Evolutionary conservation across 2,329 filamentous ascomycete genomes (phyloP).

Genomic region (Beauveria brongniartii): DNA sequence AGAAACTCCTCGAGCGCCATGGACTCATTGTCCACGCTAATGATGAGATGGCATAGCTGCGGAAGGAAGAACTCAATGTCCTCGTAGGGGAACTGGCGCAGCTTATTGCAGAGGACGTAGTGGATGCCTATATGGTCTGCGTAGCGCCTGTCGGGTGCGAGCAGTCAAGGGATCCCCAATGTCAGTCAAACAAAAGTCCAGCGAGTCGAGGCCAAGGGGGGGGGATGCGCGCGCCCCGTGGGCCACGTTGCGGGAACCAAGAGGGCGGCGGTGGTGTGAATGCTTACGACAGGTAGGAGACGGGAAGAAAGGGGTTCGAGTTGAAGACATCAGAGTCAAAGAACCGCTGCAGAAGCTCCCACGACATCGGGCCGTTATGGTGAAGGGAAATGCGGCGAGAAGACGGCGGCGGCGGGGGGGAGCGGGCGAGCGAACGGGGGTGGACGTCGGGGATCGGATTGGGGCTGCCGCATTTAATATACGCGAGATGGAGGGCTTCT

Average conservation of each 20-base stretch:
- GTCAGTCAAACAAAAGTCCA: not conserved
- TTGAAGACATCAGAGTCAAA: slow-evolving; percentile 93
- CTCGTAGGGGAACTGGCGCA: slow-evolving; percentile 82
- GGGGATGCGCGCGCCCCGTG: not conserved
- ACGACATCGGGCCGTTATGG: slow-evolving; percentile 52
- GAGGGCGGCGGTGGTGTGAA: not conserved
- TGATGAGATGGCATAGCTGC: slow-evolving; percentile 78
- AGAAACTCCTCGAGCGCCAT: slow-evolving; percentile 87
- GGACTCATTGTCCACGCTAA: slow-evolving; percentile 83
- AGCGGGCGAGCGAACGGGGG: not conserved
- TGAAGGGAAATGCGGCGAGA: slow-evolving; percentile 1
- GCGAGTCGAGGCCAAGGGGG: not conserved
- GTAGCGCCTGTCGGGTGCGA: slow-evolving; percentile 55
- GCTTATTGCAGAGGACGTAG: slow-evolving; percentile 81
- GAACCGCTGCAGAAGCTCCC: slow-evolving; percentile 84
- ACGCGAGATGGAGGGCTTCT: not conserved
- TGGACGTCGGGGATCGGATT: not conserved
- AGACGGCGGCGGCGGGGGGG: slow-evolving; percentile 10
- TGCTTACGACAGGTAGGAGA: slow-evolving; percentile 80
- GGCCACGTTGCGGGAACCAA: not conserved
- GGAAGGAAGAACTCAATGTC: slow-evolving; percentile 91
- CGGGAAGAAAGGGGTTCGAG: slow-evolving; percentile 79
- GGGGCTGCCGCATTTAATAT: slow-evolving; percentile 9
- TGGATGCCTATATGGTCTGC: slow-evolving; percentile 85
- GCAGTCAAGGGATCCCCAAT: slow-evolving; percentile 14